Conservation (phyloP, 2,329 filamentous ascomycete species). For the Penicillium sclerotiorum region DNA sequence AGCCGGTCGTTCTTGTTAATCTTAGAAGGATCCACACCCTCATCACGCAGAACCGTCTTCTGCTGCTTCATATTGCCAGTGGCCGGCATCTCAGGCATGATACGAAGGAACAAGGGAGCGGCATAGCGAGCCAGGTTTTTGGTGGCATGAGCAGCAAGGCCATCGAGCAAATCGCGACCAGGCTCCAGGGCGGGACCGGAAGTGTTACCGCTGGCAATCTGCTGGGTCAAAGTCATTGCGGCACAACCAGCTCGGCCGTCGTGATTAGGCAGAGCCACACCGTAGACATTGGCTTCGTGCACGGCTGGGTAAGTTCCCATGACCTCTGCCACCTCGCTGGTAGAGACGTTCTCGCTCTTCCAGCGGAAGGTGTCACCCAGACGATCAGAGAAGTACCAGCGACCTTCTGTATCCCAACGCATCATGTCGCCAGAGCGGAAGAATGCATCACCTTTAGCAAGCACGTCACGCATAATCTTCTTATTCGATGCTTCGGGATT, state of each 20-base stretch:
- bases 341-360: conserved; percentile 81
- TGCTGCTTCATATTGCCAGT: conserved; percentile 91
- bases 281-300: conserved; percentile 83
- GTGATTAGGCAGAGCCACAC: conserved; percentile 75
- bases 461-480: conserved; percentile 75
- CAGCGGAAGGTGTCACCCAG: conserved; percentile 59
- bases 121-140: conserved; percentile 71
- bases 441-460: conserved; percentile 75
- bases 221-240: conserved; percentile 63
- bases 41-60: conserved; percentile 70
- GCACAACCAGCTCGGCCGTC: conserved; percentile 71
- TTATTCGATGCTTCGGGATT: conserved; percentile 69
- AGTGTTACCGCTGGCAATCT: conserved; percentile 27
- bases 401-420: conserved; percentile 69
- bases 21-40: conserved; percentile 69
- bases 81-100: conserved; percentile 64
- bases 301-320: conserved; percentile 68
- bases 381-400: conserved; percentile 75
- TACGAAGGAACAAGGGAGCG: conserved; percentile 73
- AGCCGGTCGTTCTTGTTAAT: conserved; percentile 50
- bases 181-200: conserved; percentile 29
- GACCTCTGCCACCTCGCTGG: conserved; percentile 76
- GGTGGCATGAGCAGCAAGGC: conserved; percentile 62
- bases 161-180: conserved; percentile 53
- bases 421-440: conserved; percentile 85